phyloP scores from a whole-genome alignment of 78 protist genomes.

The Dictyostelium firmibasis region DNA sequence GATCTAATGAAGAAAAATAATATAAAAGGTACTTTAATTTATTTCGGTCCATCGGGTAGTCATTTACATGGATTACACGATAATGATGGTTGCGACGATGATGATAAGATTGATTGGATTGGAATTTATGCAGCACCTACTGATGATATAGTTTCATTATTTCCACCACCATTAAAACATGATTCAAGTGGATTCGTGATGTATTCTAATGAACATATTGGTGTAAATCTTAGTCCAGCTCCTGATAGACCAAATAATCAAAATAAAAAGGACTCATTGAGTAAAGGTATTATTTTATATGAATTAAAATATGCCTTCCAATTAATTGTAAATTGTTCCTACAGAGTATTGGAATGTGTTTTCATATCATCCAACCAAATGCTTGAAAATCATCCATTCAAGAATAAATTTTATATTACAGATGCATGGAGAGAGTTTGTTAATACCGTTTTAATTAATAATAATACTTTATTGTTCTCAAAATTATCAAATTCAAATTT shows the following conservation, averaged over 20 bases:
- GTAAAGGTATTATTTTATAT: conserved; percentile 41
- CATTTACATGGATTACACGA: background rate
- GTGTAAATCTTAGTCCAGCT: background rate
- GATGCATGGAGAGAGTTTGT: conserved; percentile 41
- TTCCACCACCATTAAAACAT: conserved; percentile 36
- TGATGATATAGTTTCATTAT: conserved; percentile 45
- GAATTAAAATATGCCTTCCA: conserved; percentile 18
- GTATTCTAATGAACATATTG: background rate
- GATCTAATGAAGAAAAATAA: background rate
- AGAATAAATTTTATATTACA: background rate
- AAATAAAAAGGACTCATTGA: conserved; percentile 20
- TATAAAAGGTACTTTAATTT: conserved; percentile 12
- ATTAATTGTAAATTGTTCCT: conserved; percentile 3
- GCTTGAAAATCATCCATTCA: background rate
- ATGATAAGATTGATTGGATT: conserved; percentile 6
- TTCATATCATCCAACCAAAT: background rate
- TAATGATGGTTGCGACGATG: background rate
- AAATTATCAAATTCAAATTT: background rate
- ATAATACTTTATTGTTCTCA: background rate
- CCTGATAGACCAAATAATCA: background rate
- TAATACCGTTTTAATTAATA: background rate
- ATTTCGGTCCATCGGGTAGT: conserved; percentile 42
- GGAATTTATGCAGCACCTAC: conserved; percentile 57
- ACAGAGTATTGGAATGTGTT: conserved; percentile 27
- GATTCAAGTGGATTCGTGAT: background rate